Evolutionary conservation across 139 green algal genomes (phyloP), one percentile per base, ranked within the genome.

Genomic region (Chlorella sp.): DNA sequence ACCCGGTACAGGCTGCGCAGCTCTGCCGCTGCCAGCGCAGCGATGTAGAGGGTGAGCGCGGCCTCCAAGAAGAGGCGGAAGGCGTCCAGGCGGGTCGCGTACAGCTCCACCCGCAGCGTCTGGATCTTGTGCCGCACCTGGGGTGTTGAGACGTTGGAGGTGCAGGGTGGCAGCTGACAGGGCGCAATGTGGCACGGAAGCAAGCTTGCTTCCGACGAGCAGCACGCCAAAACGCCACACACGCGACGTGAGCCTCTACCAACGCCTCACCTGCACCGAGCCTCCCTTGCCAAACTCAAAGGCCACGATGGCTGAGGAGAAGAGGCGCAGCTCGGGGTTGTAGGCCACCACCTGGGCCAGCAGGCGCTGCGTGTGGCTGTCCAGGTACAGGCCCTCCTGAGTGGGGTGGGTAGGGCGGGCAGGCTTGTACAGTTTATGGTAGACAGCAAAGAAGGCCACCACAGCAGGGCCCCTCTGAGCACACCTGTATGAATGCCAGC

Each of bases 311-410:
- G 88, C 60, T 68, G 88, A 90, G 19, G 70, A 85, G 86, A 96
- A 97, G 43, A 95, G 89, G 72, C 88, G 89, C 67, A 97, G 90
- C 74, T 94, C 91, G 13, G 92, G 87, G 85, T 98, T 98, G 92
- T 98, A 97, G 19, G 92, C 96, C 44, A 97, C 88, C 46, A 97
- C 68, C 85, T 96, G 90, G 17, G 87, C 91, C n/a, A 82, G 88
- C 40, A 94, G 73, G 8, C 43, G 81, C 82, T 89, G 85, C 5
- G 94, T 97, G 74, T 94, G 81, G 41, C 83, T 84, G 75, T 97
- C 94, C 72, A 96, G 84, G 83, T 92, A 92, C 69, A 96, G 84
- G 5, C 94, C 95, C 83, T 97, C 89, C 72, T 91, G 43, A 24
- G 51, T 11, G 8, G 11, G 51, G 51, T 24, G 51, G 51, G 4